A percentile compares a stretch with the other conserved stretches of the same genome.
These are phyloP conservation scores for Corymbia citriodora DNA, from an alignment of 441 rosid species.

Conservation along the genomic window DNA sequence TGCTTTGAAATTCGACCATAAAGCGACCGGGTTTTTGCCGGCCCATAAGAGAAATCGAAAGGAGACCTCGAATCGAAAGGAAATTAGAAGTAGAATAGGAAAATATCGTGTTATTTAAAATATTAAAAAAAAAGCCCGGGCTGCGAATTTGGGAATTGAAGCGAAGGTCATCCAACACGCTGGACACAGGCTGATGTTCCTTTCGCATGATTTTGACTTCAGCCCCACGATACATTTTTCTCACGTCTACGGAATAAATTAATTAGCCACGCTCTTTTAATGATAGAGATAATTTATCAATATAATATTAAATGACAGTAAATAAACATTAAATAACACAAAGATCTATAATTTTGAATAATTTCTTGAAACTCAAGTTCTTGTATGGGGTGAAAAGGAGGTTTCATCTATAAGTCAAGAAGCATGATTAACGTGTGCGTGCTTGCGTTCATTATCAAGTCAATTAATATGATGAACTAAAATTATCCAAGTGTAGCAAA, in stretches of 20 bases:
- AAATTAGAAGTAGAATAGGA: not conserved
- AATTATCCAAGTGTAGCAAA: not conserved
- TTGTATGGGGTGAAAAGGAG: not conserved
- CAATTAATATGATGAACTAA: not conserved
- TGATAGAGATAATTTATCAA: not conserved
- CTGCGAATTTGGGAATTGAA: not conserved
- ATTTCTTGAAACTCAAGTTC: not conserved
- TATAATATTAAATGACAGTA: not conserved
- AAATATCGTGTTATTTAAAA: not conserved
- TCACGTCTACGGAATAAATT: not conserved
- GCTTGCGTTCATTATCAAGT: not conserved
- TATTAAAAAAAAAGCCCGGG: not conserved
- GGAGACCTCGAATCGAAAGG: fast-evolving
- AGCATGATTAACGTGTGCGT: not conserved
- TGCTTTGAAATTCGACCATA: not conserved
- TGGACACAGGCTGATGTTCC: not conserved
- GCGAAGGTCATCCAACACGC: fast-evolving
- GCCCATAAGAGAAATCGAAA: not conserved
- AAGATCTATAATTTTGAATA: not conserved
- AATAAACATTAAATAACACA: not conserved
- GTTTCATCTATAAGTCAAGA: not conserved
- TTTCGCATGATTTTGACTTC: not conserved
- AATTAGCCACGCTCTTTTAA: not conserved
- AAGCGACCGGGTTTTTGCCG: not conserved
- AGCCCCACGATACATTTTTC: not conserved